A percentile compares a stretch with the other conserved stretches of the same genome.
Conservation (phyloP, 441 rosid species). For the Populus tomentosa region DNA sequence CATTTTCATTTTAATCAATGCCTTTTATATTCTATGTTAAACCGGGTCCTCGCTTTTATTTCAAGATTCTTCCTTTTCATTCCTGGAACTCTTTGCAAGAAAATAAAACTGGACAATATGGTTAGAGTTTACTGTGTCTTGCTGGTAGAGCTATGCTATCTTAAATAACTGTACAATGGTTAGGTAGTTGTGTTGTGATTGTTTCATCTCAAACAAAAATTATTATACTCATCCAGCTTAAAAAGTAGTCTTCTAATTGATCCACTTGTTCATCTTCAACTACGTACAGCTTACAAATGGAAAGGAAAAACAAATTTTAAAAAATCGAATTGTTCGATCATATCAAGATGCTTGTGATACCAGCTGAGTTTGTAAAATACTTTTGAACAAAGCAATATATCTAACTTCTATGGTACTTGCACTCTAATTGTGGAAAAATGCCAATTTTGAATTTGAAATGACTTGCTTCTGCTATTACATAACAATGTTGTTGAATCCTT, state of each 20-base stretch:
- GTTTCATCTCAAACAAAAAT: not conserved
- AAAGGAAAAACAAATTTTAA: not conserved
- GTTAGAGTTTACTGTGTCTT: not conserved
- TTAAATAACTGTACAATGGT: not conserved
- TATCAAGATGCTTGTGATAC: no score
- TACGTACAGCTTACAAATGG: not conserved
- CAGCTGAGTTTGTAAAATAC: not conserved
- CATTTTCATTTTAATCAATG: slow-evolving; percentile 3
- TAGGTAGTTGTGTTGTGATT: not conserved
- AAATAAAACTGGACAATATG: not conserved
- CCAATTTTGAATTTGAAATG: not conserved
- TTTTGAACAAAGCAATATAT: not conserved
- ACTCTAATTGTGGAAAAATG: not conserved
- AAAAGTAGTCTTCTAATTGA: not conserved
- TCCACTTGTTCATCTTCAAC: not conserved
- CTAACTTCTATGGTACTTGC: not conserved
- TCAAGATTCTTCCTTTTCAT: not conserved
- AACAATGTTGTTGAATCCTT: not conserved
- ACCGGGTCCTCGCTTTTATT: not conserved
- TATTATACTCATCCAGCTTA: not conserved
- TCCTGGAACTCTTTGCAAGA: not conserved
- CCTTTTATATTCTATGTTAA: not conserved
- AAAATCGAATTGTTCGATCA: not conserved
- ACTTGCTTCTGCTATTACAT: not conserved
- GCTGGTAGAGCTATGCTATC: not conserved